Base-by-base conservation (phyloP, 306 rosid species). In the Acacia confusa region DNA sequence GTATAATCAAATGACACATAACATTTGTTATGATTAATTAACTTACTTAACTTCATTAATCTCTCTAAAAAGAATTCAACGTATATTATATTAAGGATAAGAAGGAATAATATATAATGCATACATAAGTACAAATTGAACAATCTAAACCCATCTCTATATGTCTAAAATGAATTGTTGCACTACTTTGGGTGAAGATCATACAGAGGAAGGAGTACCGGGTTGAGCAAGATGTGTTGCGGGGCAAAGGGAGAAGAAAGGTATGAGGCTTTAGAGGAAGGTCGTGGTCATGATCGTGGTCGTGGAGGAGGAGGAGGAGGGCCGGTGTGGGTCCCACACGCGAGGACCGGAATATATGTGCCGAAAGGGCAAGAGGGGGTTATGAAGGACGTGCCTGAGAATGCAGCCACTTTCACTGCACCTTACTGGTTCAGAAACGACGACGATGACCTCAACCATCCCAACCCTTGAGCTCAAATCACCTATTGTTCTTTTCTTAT, bases 341-440 rank as follows among this genome's bases (percentile, higher is more conserved):
- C 89, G 3, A 88, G 87, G 24, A 90, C 95, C 6, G 95, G 95
- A 30, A 89, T 94, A 72, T 94, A 90, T 74, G 83, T 85, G 28
- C 98, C 98, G 3, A 71, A 80, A 79, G 98, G 98, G 20, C 95
- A 88, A 72, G 98, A 94, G 27, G 17, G 85, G 86, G 92, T 92
- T 36, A 85, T 94, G 87, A 85, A 88, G 5, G 97, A 88, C 76
- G 88, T 94, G 43, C 93, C 97, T 2, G 84, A 73, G 9, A 79
- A 70, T 77, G 91, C 95, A 17, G 90, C 95, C 47, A 85, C 82
- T 15, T 85, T 90, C 60, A 61, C 45, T 76, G 76, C 67, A 6
- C 76, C 85, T 53, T 86, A 28, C 67, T 94, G 98, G 98, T 86
- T 90, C 34, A 77, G 98, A 75, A 86, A 87, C 34, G 79, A 87